Base-by-base conservation (phyloP, 345 rosid species). In the Theobroma cacao region DNA sequence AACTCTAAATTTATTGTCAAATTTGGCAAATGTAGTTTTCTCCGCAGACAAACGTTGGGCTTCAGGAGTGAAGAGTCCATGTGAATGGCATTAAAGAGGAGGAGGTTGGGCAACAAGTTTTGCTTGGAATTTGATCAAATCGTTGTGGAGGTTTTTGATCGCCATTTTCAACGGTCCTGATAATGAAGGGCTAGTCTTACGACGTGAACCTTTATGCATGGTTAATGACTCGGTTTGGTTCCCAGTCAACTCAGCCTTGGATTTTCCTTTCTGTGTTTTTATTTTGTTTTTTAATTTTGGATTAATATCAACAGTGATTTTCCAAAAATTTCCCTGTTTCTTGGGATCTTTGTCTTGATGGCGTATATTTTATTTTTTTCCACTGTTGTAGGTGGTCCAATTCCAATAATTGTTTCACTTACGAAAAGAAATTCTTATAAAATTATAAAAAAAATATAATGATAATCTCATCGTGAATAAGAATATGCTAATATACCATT, bases 401-500 rank as follows among this genome's bases (percentile, higher is more conserved):
- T 67, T n/a, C 18, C 61, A 72, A 52, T 72, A 31, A 72, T 72
- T 52, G 75, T 33, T 72, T 18, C 38, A 15, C 28, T 41, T 14
- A 56, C 38, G 15, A 3, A 75, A 59, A 28, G 8, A 22, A 56
- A 74, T 53, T 5, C 40, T 34, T 53, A 52, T 31, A 40, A 34
- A 43, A 48, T 3, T 14, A 13, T 14, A 24, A 38, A 12, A 12
- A 41, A 65, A 78, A 47, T 20, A 22, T 73, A 15, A 31, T 30
- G 30, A 26, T 64, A 66, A 55, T 60, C 58, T 20, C 38, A 22
- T 62, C 9, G 47, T 28, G 81, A 77, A 41, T 75, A 58, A 26
- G 86, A 83, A 86, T 83, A 86, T 86, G 67, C 81, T 50, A 15
- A 31, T 77, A 30, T 70, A 2, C 75, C 72, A 41, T 74, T 55